Percentiles rank a stretch among this genome's conserved stretches.
These are phyloP conservation scores for Microbotryomycetes sp. DNA, from an alignment of 1,284 basidiomycete genomes.

Conservation along the genomic window DNA sequence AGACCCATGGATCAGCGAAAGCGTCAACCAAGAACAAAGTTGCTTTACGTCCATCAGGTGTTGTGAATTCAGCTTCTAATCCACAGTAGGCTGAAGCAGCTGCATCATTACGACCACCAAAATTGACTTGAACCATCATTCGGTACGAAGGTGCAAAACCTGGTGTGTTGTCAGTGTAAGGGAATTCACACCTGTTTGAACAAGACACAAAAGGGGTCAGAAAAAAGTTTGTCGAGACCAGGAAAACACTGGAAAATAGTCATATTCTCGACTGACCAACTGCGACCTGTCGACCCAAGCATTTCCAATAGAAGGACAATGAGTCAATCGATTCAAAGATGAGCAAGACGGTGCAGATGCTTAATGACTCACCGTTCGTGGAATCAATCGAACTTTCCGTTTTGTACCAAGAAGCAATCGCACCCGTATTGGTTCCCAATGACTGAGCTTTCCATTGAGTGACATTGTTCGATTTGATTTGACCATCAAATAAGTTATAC, in stretches of 20 bases:
- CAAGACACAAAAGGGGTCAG: slow-evolving; percentile 8
- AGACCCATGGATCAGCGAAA: slow-evolving; percentile 30
- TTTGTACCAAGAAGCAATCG: slow-evolving; percentile 28
- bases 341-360: slow-evolving; percentile 16
- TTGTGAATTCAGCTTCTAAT: slow-evolving; percentile 22
- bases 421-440: slow-evolving; percentile 13
- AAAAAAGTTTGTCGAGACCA: slow-evolving; percentile 3
- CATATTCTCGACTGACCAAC: no score
- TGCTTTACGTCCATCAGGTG: slow-evolving; percentile 11
- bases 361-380: slow-evolving; percentile 19
- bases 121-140: slow-evolving; percentile 26
- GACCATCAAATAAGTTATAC: slow-evolving; percentile 15
- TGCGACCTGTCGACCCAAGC: no score
- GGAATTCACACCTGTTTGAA: slow-evolving; percentile 22
- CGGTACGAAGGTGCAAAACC: slow-evolving; percentile 22
- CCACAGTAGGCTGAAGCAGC: not conserved
- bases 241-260: no score
- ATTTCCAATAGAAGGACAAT: no score
- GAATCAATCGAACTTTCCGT: slow-evolving; percentile 15
- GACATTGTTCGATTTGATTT: slow-evolving; percentile 4
- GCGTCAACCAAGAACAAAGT: slow-evolving; percentile 25
- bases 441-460: not conserved
- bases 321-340: no score
- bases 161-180: slow-evolving; percentile 11
- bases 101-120: slow-evolving; percentile 9